Evolutionary conservation across 2,329 filamentous ascomycete species (phyloP).

Genomic region (Stachybotrys elegans): DNA sequence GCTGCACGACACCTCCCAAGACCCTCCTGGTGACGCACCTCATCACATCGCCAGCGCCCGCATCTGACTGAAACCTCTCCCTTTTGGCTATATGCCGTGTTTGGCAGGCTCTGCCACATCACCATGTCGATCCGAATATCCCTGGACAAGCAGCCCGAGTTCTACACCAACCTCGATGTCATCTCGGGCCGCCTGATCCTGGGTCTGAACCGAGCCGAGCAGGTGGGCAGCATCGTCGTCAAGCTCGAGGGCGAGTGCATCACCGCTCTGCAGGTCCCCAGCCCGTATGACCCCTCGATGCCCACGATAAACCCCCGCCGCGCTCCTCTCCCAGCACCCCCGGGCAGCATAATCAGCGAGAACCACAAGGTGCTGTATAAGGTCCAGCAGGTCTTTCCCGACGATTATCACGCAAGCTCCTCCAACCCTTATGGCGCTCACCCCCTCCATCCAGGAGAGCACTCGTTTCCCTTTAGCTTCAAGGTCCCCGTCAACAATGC

Average conservation of each 20-base stretch:
- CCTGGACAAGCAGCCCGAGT: conserved; percentile 61
- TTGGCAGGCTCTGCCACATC: too few species aligned
- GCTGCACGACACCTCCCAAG: too few species aligned
- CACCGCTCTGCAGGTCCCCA: conserved; percentile 55
- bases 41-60: conserved; percentile 4
- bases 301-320: conserved; percentile 31
- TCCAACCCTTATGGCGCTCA: conserved; percentile 42
- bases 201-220: conserved; percentile 59
- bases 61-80: neutral
- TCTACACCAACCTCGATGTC: conserved; percentile 76
- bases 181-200: conserved; percentile 59
- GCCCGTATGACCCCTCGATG: conserved; percentile 29
- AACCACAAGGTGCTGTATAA: conserved; percentile 73
- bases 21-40: too few species aligned
- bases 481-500: conserved; percentile 74
- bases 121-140: conserved; percentile 63
- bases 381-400: conserved; percentile 67
- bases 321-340: conserved; percentile 23
- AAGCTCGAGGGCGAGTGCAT: conserved; percentile 78
- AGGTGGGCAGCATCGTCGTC: conserved; percentile 68
- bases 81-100: too few species aligned
- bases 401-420: conserved; percentile 37
- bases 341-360: conserved; percentile 45
- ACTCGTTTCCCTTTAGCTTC: conserved; percentile 74
- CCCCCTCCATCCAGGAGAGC: conserved; percentile 62